A percentile compares a stretch with the other conserved stretches of the same genome.
These are phyloP conservation scores for Zopfochytrium polystomum DNA, from an alignment of 371 early-diverging fungal genomes.

Conservation along the genomic window DNA sequence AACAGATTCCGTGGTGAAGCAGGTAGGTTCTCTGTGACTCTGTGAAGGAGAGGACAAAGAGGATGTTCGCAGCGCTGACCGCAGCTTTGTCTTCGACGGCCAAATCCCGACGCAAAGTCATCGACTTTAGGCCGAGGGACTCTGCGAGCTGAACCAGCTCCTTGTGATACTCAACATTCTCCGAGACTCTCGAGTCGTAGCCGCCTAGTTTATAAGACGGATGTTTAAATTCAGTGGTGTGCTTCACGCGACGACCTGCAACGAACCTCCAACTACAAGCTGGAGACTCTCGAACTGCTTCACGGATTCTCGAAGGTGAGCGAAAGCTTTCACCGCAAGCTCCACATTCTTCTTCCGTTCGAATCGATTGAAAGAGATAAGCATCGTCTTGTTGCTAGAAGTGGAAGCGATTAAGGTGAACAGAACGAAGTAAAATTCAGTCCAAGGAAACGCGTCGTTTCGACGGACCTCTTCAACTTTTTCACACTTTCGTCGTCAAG, in stretches of 20 bases:
- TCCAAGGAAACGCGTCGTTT: too few species aligned
- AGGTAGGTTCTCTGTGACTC: constrained; percentile 76
- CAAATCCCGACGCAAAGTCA: constrained; percentile 3
- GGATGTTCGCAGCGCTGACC: constrained; percentile 55
- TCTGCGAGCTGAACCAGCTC: constrained; percentile 66
- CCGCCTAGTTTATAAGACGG: constrained; percentile 73
- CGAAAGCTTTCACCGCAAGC: constrained; percentile 78
- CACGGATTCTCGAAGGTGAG: constrained; percentile 34
- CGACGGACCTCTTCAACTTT: constrained; percentile 52
- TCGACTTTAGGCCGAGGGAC: constrained; percentile 36
- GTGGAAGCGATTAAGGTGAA: background rate
- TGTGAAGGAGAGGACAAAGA: constrained; percentile 86
- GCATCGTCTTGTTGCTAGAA: constrained; percentile 23
- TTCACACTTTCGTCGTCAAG: constrained; percentile 51
- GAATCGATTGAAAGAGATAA: constrained; percentile 87
- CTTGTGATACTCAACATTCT: constrained; percentile 79
- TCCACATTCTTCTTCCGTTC: constrained; percentile 91
- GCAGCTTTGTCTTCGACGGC: constrained; percentile 8
- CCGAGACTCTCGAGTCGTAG: constrained; percentile 76
- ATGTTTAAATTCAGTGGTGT: background rate
- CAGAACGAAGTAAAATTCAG: constrained; percentile 1
- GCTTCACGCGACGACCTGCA: too few species aligned
- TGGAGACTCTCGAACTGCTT: constrained; percentile 45
- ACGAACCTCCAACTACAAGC: constrained; percentile 71
- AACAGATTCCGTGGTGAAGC: constrained; percentile 57